Evolutionary conservation across 2,329 filamentous ascomycete species (phyloP).

Genomic region (Hymenoscyphus fraxineus): DNA sequence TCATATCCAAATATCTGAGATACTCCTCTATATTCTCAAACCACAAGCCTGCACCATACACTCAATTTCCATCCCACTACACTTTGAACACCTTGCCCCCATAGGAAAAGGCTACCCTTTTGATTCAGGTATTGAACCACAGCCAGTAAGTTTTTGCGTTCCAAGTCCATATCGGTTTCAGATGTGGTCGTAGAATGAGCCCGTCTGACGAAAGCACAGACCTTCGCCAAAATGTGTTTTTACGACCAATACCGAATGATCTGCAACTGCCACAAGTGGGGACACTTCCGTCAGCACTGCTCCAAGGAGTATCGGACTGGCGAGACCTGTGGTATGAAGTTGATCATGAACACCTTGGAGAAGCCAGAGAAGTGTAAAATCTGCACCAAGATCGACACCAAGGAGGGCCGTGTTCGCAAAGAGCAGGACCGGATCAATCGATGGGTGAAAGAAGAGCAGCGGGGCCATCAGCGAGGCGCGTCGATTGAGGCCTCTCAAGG

Average conservation of each 20-base stretch:
- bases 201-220: slow-evolving; percentile 21
- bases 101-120: slow-evolving; percentile 2
- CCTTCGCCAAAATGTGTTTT: slow-evolving; percentile 73
- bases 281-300: slow-evolving; percentile 88
- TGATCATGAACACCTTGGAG: slow-evolving; percentile 71
- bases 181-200: slow-evolving; percentile 10
- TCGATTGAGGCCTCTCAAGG: slow-evolving; percentile 68
- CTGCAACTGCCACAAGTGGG: slow-evolving; percentile 94
- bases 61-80: slow-evolving; percentile 4
- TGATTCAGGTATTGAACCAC: slow-evolving; percentile 12
- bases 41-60: slow-evolving; percentile 14
- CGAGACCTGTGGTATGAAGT: slow-evolving; percentile 92
- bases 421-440: slow-evolving; percentile 71
- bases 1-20: slow-evolving; percentile 22
- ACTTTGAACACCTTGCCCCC: background rate
- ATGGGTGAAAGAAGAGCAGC: slow-evolving; percentile 62
- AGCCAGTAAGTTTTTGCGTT: slow-evolving; percentile 26
- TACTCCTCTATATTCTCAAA: slow-evolving; percentile 19
- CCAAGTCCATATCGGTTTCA: slow-evolving; percentile 20
- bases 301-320: slow-evolving; percentile 92
- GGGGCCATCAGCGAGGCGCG: slow-evolving; percentile 48
- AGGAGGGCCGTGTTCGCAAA: slow-evolving; percentile 69
- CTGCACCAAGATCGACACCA: slow-evolving; percentile 86
- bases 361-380: slow-evolving; percentile 66
- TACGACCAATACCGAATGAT: slow-evolving; percentile 84